Conservation (phyloP, 768 basidiomycete species). For the Russula olivacea region DNA sequence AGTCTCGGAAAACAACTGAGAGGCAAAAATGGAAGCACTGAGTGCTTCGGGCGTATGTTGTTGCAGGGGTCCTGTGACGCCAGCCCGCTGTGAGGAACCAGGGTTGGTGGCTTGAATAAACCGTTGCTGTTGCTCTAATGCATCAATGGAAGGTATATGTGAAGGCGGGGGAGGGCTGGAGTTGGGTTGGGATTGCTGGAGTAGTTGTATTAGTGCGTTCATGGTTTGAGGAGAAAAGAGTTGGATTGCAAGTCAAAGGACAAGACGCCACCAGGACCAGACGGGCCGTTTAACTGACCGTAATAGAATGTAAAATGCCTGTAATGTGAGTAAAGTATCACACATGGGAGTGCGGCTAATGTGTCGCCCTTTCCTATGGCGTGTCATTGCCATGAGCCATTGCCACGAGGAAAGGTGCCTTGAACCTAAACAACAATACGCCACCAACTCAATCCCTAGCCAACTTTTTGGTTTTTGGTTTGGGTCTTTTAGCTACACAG, state of each 20-base stretch:
- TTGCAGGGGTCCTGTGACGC: constrained; percentile 8
- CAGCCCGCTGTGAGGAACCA: background rate
- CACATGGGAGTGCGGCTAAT: too few species aligned
- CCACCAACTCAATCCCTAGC: too few species aligned
- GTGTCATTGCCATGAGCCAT: background rate
- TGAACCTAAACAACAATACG: too few species aligned
- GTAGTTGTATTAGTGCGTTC: constrained; percentile 11
- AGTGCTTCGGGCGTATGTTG: constrained; percentile 6
- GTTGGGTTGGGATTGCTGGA: background rate
- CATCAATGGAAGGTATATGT: background rate
- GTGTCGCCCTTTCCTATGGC: too few species aligned
- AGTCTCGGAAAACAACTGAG: constrained; percentile 21
- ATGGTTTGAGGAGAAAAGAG: background rate
- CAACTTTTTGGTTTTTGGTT: too few species aligned
- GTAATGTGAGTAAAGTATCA: too few species aligned
- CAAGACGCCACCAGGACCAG: background rate
- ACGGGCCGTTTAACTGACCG: background rate
- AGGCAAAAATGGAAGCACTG: background rate
- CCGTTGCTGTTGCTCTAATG: background rate
- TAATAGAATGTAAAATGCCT: too few species aligned
- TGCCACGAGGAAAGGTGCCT: background rate
- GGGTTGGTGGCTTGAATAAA: constrained; percentile 3
- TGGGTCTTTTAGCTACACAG: too few species aligned
- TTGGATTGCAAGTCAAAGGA: background rate
- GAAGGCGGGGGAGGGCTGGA: background rate